A percentile compares a stretch with the other conserved stretches of the same genome.
Conservation (phyloP, 2,329 filamentous ascomycete genomes). For the Fusarium sp. region DNA sequence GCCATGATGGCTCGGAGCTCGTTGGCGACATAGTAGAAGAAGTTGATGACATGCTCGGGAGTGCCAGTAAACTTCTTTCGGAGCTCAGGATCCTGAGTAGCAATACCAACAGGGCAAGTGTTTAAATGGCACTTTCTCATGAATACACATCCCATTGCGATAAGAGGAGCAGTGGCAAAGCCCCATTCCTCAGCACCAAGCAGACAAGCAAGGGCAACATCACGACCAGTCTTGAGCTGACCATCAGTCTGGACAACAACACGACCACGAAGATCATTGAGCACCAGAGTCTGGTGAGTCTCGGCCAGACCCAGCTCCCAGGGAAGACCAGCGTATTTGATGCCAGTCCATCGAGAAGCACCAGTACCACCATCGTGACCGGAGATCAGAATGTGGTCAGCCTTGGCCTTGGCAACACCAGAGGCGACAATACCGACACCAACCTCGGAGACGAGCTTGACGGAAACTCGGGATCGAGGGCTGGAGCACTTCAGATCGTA, state of each 20-base stretch:
- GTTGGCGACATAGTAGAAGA: constrained; percentile 98
- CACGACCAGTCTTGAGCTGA: constrained; percentile 90
- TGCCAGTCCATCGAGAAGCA: constrained; percentile 97
- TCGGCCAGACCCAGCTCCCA: constrained; percentile 98
- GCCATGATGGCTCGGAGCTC: constrained; percentile 98
- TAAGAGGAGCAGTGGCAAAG: constrained; percentile 93
- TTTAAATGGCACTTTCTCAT: constrained; percentile 86
- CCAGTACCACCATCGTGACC: constrained; percentile 97
- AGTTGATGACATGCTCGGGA: constrained; percentile 97
- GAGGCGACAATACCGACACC: constrained; percentile 98
- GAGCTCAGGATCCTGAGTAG: constrained; percentile 93
- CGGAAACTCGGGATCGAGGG: constrained; percentile 89
- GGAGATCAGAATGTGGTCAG: constrained; percentile 95
- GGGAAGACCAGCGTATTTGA: constrained; percentile 96
- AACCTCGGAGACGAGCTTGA: constrained; percentile 97
- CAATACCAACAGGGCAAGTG: constrained; percentile 91
- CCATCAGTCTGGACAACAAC: constrained; percentile 97
- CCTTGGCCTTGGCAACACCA: constrained; percentile 97
- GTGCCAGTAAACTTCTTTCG: constrained; percentile 94
- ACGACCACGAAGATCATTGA: constrained; percentile 95
- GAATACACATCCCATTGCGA: constrained; percentile 97
- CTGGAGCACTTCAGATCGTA: constrained; percentile 98
- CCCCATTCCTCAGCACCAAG: constrained; percentile 99
- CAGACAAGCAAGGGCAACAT: constrained; percentile 93
- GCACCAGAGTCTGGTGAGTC: constrained; percentile 94